phyloP scores from a whole-genome alignment of 2,329 filamentous ascomycete species.

The Penicillium sp. region DNA sequence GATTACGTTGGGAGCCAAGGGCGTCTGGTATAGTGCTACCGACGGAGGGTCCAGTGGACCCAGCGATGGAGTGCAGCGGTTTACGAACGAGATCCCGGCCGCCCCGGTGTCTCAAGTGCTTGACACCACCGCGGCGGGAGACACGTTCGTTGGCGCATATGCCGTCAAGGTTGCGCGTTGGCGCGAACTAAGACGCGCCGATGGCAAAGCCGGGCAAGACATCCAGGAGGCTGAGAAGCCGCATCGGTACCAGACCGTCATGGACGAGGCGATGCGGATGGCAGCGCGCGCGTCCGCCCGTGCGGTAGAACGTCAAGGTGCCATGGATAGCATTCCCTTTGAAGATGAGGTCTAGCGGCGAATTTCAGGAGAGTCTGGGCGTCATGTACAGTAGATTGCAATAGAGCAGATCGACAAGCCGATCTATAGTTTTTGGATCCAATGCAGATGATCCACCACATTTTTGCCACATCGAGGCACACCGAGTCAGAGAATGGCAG shows the following conservation, averaged over 20 bases:
- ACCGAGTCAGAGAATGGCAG: background rate
- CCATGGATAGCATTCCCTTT: conserved; percentile 47
- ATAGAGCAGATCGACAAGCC: background rate
- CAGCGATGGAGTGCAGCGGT: conserved; percentile 26
- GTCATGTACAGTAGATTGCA: conserved; percentile 8
- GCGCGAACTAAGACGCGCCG: conserved; percentile 38
- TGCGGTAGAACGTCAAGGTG: conserved; percentile 42
- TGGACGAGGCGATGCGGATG: conserved; percentile 41
- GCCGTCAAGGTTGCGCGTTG: conserved; percentile 63
- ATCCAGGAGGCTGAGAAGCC: conserved; percentile 32
- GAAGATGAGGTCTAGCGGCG: conserved; percentile 38
- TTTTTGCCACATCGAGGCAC: background rate
- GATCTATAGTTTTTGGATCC: background rate
- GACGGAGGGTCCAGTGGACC: conserved; percentile 42
- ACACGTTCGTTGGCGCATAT: conserved; percentile 89
- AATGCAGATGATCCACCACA: background rate
- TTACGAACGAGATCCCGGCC: conserved; percentile 49
- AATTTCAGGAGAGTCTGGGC: conserved; percentile 1
- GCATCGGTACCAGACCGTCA: conserved; percentile 40
- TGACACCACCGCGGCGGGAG: conserved; percentile 89
- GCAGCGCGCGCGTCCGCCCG: conserved; percentile 43
- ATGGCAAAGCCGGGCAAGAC: conserved; percentile 49
- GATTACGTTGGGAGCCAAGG: conserved; percentile 75
- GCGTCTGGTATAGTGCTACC: conserved; percentile 62
- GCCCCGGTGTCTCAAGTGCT: conserved; percentile 67